Evolutionary conservation across 2,329 filamentous ascomycete genomes (phyloP).

Genomic region (Alternaria triticina): DNA sequence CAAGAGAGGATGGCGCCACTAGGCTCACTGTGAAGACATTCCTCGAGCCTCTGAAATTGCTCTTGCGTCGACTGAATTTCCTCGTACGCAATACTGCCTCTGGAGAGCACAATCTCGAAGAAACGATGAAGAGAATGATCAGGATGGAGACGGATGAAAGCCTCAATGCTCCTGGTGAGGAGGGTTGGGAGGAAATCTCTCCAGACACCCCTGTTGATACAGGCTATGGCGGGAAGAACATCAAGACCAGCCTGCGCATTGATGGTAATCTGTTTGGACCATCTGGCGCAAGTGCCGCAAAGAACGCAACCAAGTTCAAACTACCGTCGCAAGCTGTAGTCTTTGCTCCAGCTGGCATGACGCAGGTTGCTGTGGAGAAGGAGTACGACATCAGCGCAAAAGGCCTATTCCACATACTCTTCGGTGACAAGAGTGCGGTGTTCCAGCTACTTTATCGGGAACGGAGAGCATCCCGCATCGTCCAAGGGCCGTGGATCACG

Average conservation of each 20-base stretch:
- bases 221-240: slow-evolving; percentile 54
- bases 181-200: slow-evolving; percentile 89
- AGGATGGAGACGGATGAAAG: slow-evolving; percentile 71
- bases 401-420: slow-evolving; percentile 92
- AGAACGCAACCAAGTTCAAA: slow-evolving; percentile 73
- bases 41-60: slow-evolving; percentile 80
- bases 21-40: slow-evolving; percentile 91
- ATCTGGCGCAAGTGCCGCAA: slow-evolving; percentile 47
- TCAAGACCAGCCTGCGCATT: slow-evolving; percentile 65
- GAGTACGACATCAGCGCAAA: slow-evolving; percentile 92
- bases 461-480: slow-evolving; percentile 59
- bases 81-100: slow-evolving; percentile 81
- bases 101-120: slow-evolving; percentile 72
- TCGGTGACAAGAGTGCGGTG: slow-evolving; percentile 93
- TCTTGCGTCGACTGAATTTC: slow-evolving; percentile 84
- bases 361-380: slow-evolving; percentile 74
- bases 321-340: slow-evolving; percentile 80
- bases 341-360: slow-evolving; percentile 84
- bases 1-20: slow-evolving; percentile 68
- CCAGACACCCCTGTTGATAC: slow-evolving; percentile 65
- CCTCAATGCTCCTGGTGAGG: slow-evolving; percentile 71
- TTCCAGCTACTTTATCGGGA: slow-evolving; percentile 92
- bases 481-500: slow-evolving; percentile 83
- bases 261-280: slow-evolving; percentile 65
- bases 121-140: slow-evolving; percentile 73